A percentile compares a stretch with the other conserved stretches of the same genome.
These are phyloP conservation scores for Graphium sp. DNA, from an alignment of 2,329 filamentous ascomycete species.

Conservation along the genomic window DNA sequence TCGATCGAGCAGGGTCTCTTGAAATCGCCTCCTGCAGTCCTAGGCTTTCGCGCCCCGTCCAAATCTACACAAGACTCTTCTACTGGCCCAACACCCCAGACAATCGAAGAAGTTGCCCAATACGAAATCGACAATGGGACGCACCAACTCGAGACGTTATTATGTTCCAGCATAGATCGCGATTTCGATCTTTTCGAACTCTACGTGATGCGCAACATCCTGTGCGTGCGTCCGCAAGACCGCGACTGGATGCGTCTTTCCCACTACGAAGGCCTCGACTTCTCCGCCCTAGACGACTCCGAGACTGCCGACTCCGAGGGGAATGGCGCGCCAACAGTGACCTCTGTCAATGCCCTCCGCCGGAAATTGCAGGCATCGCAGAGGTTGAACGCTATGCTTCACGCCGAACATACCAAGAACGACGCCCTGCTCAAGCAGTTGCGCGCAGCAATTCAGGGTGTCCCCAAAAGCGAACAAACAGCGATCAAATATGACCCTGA, in stretches of 20 bases:
- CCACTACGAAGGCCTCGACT: slow-evolving; percentile 62
- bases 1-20: slow-evolving; percentile 74
- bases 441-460: slow-evolving; percentile 19
- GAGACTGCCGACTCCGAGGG: slow-evolving; percentile 5
- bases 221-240: slow-evolving; percentile 52
- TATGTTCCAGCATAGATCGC: slow-evolving; percentile 67
- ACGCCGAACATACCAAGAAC: slow-evolving; percentile 55
- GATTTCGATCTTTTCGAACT: slow-evolving; percentile 81
- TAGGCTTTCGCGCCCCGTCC: slow-evolving; percentile 56
- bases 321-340: slow-evolving; percentile 33
- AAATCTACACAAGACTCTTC: slow-evolving; percentile 14
- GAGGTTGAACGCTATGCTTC: slow-evolving; percentile 53
- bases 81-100: slow-evolving; percentile 21
- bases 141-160: slow-evolving; percentile 67
- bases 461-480: slow-evolving; percentile 11
- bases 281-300: slow-evolving; percentile 11
- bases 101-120: slow-evolving; percentile 21
- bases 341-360: slow-evolving; percentile 55
- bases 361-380: slow-evolving; percentile 64
- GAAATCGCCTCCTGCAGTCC: slow-evolving; percentile 50
- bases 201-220: slow-evolving; percentile 74
- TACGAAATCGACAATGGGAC: slow-evolving; percentile 76
- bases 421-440: slow-evolving; percentile 52
- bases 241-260: slow-evolving; percentile 63
- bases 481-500: slow-evolving; percentile 11